Evolutionary conservation across 352 stramenopile species (phyloP), one percentile per base, ranked within the genome.

Genomic region (Phytophthora idaei): DNA sequence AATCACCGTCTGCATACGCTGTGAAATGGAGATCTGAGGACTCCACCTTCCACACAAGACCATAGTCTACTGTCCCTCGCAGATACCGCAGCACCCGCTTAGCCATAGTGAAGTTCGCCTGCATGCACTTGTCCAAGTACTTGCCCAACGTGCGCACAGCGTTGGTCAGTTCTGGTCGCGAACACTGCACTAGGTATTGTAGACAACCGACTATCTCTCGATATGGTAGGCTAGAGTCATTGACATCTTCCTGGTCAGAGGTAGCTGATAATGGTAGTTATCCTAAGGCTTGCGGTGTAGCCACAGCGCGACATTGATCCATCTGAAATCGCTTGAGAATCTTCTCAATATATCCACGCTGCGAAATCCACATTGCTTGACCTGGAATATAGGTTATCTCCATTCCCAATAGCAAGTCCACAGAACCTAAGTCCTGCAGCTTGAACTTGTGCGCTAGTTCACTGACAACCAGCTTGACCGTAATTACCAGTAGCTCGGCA

Each of bases 371-470:
- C 17, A 53, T 29, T 2, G 31, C 21, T 25, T 57, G 14, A 2
- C 29, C 34, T 12, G 34, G 34, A 39, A 39, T 39, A 39, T 39
- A 39, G 7, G 34, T 39, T 39, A 39, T 39, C 58, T 25, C 21
- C 15, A 65, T 51, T 2, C 27, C 34, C 12, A 57, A 31, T 17
- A 57, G 17, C 21, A 41, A 1, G 12, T 45, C 48, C 2, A 64
- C 57, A 11, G 21, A 25, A 6, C 57, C 46, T 47, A 64, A 49
- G n/a, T 57, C 57, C 17, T 57, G 48, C 21, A 64, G 27, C 47
- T 57, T 50, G 37, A 64, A 64, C 57, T 64, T 57, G 2, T 15
- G 14, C 31, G 51, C 32, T 3, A 57, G 25, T 10, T 64, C 36
- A 15, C 27, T n/a, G 7, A 64, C 12, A 1, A 56, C 12, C 6